Evolutionary conservation across 805 yeast genomes (phyloP).

Genomic region (Candida boleticola): DNA sequence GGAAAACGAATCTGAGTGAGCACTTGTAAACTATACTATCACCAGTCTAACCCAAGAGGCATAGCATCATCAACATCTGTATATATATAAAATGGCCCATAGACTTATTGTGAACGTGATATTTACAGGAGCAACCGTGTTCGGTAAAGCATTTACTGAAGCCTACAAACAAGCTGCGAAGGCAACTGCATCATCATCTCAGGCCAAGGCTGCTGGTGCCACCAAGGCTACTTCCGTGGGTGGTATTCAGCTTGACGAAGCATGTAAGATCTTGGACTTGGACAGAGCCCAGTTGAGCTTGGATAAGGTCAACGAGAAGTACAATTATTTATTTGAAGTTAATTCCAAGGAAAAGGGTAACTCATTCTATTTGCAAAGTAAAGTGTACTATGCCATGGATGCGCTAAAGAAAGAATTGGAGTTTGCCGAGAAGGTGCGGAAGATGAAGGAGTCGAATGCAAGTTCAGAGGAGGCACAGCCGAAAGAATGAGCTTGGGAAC

Average conservation of each 20-base stretch:
- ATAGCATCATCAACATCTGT: background rate
- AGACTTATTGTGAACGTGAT: slow-evolving; percentile 85
- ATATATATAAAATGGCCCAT: slow-evolving; percentile 66
- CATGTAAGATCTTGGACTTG: slow-evolving; percentile 84
- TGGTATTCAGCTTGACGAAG: slow-evolving; percentile 85
- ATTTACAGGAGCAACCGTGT: slow-evolving; percentile 92
- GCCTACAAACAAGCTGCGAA: slow-evolving; percentile 97
- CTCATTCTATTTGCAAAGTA: slow-evolving; percentile 88
- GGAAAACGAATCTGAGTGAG: too few relatives aligned
- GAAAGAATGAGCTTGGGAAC: background rate
- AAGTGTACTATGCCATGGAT: slow-evolving; percentile 93
- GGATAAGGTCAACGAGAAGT: slow-evolving; percentile 66
- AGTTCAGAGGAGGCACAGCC: slow-evolving; percentile 1
- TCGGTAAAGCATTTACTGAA: slow-evolving; percentile 94
- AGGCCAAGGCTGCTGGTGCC: slow-evolving; percentile 35
- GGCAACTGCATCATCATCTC: slow-evolving; percentile 74
- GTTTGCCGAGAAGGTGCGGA: slow-evolving; percentile 45
- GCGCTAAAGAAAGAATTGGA: slow-evolving; percentile 77
- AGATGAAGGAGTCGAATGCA: slow-evolving; percentile 18
- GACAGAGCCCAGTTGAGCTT: slow-evolving; percentile 54
- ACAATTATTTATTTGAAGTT: slow-evolving; percentile 78
- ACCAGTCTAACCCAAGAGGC: too few relatives aligned
- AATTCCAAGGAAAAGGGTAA: slow-evolving; percentile 96
- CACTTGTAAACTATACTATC: too few relatives aligned
- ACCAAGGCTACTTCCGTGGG: slow-evolving; percentile 55